Conservation (phyloP, 352 stramenopile genomes). For the Phytophthora tentaculata region DNA sequence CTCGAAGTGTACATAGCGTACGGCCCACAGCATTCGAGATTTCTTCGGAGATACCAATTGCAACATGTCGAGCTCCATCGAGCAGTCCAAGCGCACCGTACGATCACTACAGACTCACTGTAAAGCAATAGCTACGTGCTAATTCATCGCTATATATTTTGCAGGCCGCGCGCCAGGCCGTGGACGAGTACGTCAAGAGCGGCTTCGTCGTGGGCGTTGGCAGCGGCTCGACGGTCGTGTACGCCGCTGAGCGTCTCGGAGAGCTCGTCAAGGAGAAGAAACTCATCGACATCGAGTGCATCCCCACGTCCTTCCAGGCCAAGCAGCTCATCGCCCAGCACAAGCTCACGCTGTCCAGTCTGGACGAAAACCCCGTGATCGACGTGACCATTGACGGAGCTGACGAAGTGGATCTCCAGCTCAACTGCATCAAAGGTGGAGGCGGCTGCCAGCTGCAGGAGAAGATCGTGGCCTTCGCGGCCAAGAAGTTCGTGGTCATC, state of each 20-base stretch:
- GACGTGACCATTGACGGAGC: constrained; percentile 99
- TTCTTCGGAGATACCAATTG: not conserved
- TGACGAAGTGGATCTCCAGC: constrained; percentile 96
- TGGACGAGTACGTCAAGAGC: constrained; percentile 93
- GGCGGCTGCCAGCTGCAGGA: constrained; percentile 95
- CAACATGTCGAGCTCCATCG: constrained; percentile 59
- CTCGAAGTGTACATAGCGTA: constrained; percentile 3
- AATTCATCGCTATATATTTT: constrained; percentile 5
- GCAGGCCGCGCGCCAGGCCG: constrained; percentile 81
- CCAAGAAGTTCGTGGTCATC: constrained; percentile 99
- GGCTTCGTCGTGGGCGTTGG: constrained; percentile 98
- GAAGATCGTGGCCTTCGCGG: constrained; percentile 93
- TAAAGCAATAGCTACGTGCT: not conserved
- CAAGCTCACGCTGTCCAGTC: constrained; percentile 78
- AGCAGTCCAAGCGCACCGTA: constrained; percentile 81
- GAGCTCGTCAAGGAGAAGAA: constrained; percentile 92
- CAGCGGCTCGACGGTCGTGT: constrained; percentile 98
- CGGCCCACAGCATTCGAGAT: constrained; percentile 5
- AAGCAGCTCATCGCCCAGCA: constrained; percentile 93
- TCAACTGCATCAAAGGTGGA: constrained; percentile 99
- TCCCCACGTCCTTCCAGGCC: constrained; percentile 98
- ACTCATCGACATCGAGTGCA: constrained; percentile 94
- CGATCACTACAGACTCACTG: not conserved
- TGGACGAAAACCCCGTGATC: constrained; percentile 88
- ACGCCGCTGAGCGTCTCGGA: constrained; percentile 96